phyloP scores from a whole-genome alignment of 1,284 basidiomycete species.

The Trichosporon inkin region DNA sequence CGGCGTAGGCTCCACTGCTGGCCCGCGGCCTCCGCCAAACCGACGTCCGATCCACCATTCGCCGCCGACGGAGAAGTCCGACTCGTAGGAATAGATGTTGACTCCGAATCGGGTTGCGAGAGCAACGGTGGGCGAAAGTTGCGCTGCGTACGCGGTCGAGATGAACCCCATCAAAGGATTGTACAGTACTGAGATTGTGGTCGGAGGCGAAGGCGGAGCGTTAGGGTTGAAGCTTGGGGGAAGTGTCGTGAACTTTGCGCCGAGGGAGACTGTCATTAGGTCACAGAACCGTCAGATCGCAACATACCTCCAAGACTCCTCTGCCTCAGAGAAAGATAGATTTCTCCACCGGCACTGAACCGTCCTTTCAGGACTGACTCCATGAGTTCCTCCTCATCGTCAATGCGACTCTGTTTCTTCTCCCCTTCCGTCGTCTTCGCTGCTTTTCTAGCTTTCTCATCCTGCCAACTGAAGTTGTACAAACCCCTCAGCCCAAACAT shows the following conservation, averaged over 20 bases:
- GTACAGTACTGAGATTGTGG: conserved; percentile 87
- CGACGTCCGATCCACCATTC: conserved; percentile 79
- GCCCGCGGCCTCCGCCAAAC: conserved; percentile 10
- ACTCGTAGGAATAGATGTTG: conserved; percentile 94
- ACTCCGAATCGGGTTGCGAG: conserved; percentile 90
- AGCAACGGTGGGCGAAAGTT: conserved; percentile 78
- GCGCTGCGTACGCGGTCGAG: conserved; percentile 83
- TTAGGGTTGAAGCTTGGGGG: conserved; percentile 41
- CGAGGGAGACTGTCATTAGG: conserved; percentile 70
- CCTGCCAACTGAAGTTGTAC: conserved; percentile 75
- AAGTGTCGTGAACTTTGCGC: conserved; percentile 71
- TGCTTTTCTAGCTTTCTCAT: conserved; percentile 46
- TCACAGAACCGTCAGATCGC: not conserved
- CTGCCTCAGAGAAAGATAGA: conserved; percentile 90
- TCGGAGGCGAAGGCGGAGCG: conserved; percentile 67
- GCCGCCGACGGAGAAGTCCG: conserved; percentile 89
- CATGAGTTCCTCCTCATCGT: conserved; percentile 76
- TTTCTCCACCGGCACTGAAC: conserved; percentile 85
- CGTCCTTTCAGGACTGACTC: conserved; percentile 84
- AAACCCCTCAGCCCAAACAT: conserved; percentile 89
- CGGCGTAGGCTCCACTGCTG: conserved; percentile 16
- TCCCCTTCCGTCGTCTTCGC: conserved; percentile 25
- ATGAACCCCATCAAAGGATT: conserved; percentile 97
- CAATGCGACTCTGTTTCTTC: conserved; percentile 59
- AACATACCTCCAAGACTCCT: conserved; percentile 81